Evolutionary conservation across 805 yeast genomes (phyloP), one percentile per base, ranked within the genome.

Genomic region (Starmera amethionina): DNA sequence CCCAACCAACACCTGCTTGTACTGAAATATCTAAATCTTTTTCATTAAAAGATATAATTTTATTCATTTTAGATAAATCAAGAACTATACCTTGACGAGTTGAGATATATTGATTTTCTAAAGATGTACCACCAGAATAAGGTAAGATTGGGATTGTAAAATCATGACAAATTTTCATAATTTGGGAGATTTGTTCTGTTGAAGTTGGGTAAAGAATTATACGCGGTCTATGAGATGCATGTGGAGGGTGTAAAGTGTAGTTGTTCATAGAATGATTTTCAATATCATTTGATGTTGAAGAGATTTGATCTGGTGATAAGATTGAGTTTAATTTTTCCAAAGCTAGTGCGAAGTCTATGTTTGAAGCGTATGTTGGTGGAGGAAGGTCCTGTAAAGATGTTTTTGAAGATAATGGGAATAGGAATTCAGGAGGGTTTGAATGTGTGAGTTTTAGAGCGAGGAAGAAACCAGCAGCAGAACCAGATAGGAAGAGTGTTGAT

Each of bases 1-100:
- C 82, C 89, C 93, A 83, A 4, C 82, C 82, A 9, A 84, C 77
- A 25, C 89, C 89, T 1, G 88, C 83, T 50, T 82, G 82, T 1
- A 83, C 85, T 5, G 72, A 73, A 18, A 80, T 71, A 54, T 83
- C 93, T 48, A 83, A 59, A 56, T 83, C 94, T 9, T 71, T 68
- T 39, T 70, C 67, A 53, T 82, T 75, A 34, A 84, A 62, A 19
- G 62, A 62, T 4, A 82, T 19, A 6, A 83, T 68, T 35, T 69
- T 57, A 59, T 77, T 68, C 89, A 83, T 78, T 38, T 65, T 59
- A 8, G 77, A 61, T 32, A 81, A 56, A 51, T 82, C 88, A 46
- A 82, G 63, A 1, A 80, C 70, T 8, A 81, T 70, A 3, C 83
- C 82, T 8, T 68, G 64, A 45, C 82, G 64, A 0, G 82, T 75